Evolutionary conservation across 768 basidiomycete species (phyloP).

Genomic region (Rhodotorula diobovata): DNA sequence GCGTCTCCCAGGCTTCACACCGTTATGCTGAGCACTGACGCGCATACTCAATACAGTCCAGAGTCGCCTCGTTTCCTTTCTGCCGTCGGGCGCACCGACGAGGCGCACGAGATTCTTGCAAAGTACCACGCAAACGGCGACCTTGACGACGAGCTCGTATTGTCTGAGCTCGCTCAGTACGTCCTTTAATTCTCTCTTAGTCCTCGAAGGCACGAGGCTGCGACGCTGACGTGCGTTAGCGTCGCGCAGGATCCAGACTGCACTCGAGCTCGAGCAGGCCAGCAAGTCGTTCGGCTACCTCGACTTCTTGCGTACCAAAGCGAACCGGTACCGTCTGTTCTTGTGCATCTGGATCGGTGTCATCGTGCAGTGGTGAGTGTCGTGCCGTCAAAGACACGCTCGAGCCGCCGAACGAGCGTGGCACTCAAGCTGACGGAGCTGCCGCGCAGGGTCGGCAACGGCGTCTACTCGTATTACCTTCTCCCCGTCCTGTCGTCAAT

Average conservation of each 20-base stretch:
- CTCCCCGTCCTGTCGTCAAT: constrained; percentile 27
- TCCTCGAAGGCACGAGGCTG: no score
- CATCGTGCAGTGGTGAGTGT: not conserved
- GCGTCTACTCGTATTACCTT: constrained; percentile 22
- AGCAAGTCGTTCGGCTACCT: not conserved
- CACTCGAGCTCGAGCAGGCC: constrained; percentile 9
- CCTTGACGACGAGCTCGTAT: constrained; percentile 18
- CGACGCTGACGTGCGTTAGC: no score
- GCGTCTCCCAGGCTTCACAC: not conserved
- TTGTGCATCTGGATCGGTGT: constrained; percentile 23
- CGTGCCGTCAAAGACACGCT: not conserved
- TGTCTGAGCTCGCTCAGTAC: constrained; percentile 9
- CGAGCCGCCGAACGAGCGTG: no score
- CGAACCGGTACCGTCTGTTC: constrained; percentile 25
- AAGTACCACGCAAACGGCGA: constrained; percentile 26
- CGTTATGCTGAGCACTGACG: not conserved
- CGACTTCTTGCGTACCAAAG: constrained; percentile 19
- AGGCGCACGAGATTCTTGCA: constrained; percentile 11
- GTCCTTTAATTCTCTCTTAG: not conserved
- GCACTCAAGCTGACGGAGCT: not conserved
- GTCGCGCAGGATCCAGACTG: not conserved
- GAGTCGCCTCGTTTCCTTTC: constrained; percentile 35
- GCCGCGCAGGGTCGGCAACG: constrained; percentile 15
- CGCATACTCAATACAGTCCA: not conserved
- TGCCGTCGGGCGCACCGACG: constrained; percentile 16